These are phyloP conservation scores for Beauveria rudraprayagi DNA, from an alignment of 2,329 filamentous ascomycete species.

Conservation along the genomic window DNA sequence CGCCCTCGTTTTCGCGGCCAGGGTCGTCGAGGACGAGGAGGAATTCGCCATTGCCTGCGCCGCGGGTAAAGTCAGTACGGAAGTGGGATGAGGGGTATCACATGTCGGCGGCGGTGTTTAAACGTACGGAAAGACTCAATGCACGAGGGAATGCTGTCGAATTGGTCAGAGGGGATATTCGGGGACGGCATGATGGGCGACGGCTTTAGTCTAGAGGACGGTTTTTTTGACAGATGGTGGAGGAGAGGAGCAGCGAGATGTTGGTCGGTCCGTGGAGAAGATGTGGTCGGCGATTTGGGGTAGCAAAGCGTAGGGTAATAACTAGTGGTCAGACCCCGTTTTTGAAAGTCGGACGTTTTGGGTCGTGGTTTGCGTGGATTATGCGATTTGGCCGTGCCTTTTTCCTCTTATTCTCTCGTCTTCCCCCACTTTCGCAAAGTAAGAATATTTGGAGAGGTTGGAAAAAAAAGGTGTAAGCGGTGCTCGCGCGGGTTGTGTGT, in stretches of 20 bases:
- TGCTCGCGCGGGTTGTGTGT: background rate
- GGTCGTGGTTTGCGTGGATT: background rate
- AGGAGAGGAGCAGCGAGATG: background rate
- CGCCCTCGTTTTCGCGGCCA: slow-evolving; percentile 93
- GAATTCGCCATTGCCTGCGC: slow-evolving; percentile 71
- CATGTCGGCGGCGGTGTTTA: background rate
- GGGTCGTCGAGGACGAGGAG: slow-evolving; percentile 91
- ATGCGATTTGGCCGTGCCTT: background rate
- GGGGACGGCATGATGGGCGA: slow-evolving; percentile 39
- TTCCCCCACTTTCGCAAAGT: slow-evolving; percentile 3
- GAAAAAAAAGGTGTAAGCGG: background rate
- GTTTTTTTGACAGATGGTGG: background rate
- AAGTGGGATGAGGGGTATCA: background rate
- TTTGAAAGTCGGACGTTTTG: background rate
- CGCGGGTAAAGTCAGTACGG: background rate
- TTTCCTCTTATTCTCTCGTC: background rate
- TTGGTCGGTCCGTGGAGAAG: background rate
- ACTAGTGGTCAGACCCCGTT: background rate
- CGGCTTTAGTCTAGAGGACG: background rate
- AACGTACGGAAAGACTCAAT: slow-evolving; percentile 56
- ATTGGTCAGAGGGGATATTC: slow-evolving; percentile 43
- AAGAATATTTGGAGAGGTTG: background rate
- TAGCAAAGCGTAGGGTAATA: background rate
- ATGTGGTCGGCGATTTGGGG: background rate
- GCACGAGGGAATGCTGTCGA: slow-evolving; percentile 58